Evolutionary conservation across 192 early-diverging fungal species (phyloP), one percentile per base, ranked within the genome.

Genomic region (Irineochytrium annulatum): DNA sequence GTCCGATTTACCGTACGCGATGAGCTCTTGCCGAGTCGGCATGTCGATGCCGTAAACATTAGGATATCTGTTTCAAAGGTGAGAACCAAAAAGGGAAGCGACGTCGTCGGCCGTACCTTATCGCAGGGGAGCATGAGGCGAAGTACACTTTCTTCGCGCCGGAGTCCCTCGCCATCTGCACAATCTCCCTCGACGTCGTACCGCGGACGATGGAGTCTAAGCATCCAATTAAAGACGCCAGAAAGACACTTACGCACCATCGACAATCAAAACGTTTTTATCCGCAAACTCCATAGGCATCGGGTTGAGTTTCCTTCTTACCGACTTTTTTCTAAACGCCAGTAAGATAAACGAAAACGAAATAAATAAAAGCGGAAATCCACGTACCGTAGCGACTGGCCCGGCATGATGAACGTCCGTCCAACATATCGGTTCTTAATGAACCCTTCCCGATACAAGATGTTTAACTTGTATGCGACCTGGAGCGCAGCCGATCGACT

Each of bases 11-110:
- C 82, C 77, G 34, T 85, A 77, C 2, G 93, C 97, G 20, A 99
- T 89, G 49, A 99, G 78, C 72, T 99, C 97, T 37, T 78, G 72
- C 22, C 87, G 84, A 24, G 92, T 90, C 24, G 97, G 97, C 95
- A 99, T 99, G 67, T 99, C 95, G 74, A 99, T 99, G 62, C 97
- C 97, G 71, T 99, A 99, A 34, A 98, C 97, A 77, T 99, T 99
- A 58, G 94, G 94, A 80, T 81, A 94, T 28, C 81, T 81, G n/a
- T n/a, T n/a, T n/a, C n/a, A 43, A 14, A 49, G 17, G n/a, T 26
- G 24, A 28, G 0, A 51, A 33, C 11, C 29, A 19, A 33, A 13
- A 1, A 22, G n/a, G n/a, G 0, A 58, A 27, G 46, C 19, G 49
- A 41, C 27, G 37, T 26, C 17, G 3, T 70, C 2, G 72, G 66